Conservation (phyloP, 2,329 filamentous ascomycete genomes). For the Colletotrichum spaethianum region DNA sequence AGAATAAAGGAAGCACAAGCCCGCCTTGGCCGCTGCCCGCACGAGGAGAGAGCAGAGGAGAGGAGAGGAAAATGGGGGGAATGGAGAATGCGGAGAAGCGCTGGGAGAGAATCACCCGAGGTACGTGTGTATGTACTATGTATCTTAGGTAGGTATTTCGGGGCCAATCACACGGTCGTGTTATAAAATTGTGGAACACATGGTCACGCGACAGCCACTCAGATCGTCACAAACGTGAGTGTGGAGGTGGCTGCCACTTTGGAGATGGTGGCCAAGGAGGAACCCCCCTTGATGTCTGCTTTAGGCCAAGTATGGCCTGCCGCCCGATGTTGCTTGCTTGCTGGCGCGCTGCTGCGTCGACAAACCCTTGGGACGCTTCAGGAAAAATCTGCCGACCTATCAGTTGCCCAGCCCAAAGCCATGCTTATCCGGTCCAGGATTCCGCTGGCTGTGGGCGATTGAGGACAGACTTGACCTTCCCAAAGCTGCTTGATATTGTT, state of each 20-base stretch:
- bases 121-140: background rate
- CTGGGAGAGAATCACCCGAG: background rate
- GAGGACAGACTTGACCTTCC: background rate
- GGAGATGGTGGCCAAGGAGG: background rate
- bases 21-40: conserved; percentile 3
- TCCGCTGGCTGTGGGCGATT: background rate
- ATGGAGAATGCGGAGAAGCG: conserved; percentile 35
- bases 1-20: background rate
- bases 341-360: too few relatives aligned
- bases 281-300: background rate
- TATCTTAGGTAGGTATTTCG: background rate
- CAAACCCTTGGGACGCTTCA: too few relatives aligned
- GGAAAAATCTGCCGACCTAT: background rate
- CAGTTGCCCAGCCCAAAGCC: background rate
- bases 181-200: too few relatives aligned
- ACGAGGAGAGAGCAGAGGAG: conserved; percentile 1
- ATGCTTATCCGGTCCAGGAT: background rate
- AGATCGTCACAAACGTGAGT: background rate
- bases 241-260: conserved; percentile 16
- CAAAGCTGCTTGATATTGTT: too few relatives aligned
- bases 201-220: background rate
- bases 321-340: background rate
- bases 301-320: background rate
- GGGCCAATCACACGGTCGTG: background rate
- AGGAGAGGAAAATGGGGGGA: background rate